These are phyloP conservation scores for Coelastrella sp. DNA, from an alignment of 139 green algal genomes.

Conservation along the genomic window DNA sequence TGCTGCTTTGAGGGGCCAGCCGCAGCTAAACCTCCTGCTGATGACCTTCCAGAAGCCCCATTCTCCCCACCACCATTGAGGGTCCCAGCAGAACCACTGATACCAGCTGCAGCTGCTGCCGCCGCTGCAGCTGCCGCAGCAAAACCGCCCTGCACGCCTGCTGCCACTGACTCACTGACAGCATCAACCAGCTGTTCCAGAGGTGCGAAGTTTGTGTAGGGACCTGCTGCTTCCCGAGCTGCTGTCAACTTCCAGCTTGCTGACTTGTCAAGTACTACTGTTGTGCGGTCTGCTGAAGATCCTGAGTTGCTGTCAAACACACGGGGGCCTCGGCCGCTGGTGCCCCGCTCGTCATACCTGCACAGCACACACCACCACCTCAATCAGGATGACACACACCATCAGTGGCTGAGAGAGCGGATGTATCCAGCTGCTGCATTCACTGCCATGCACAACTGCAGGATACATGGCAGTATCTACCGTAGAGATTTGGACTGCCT, in stretches of 20 bases:
- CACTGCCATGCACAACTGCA: too few relatives aligned
- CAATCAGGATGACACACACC: background rate
- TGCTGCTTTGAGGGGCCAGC: background rate
- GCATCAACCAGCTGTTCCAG: slow-evolving; percentile 27
- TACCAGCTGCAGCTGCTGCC: background rate
- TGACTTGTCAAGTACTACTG: slow-evolving; percentile 27
- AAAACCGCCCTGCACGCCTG: background rate
- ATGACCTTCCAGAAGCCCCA: background rate
- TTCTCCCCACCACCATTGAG: background rate
- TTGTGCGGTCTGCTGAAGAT: slow-evolving; percentile 1
- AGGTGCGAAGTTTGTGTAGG: slow-evolving; percentile 24
- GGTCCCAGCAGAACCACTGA: background rate
- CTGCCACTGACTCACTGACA: background rate
- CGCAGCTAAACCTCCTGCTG: background rate
- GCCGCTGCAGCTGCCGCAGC: background rate
- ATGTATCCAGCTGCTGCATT: too few relatives aligned
- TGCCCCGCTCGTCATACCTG: slow-evolving; percentile 16
- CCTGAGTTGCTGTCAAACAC: slow-evolving; percentile 12
- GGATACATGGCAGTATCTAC: too few relatives aligned
- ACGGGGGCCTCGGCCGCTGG: background rate
- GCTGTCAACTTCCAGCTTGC: slow-evolving; percentile 24
- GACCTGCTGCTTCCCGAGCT: background rate
- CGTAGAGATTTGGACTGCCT: too few relatives aligned
- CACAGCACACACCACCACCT: background rate
- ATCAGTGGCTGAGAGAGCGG: too few relatives aligned